Conservation (phyloP, 352 stramenopile genomes). For the Pythium rhizo-oryzae region DNA sequence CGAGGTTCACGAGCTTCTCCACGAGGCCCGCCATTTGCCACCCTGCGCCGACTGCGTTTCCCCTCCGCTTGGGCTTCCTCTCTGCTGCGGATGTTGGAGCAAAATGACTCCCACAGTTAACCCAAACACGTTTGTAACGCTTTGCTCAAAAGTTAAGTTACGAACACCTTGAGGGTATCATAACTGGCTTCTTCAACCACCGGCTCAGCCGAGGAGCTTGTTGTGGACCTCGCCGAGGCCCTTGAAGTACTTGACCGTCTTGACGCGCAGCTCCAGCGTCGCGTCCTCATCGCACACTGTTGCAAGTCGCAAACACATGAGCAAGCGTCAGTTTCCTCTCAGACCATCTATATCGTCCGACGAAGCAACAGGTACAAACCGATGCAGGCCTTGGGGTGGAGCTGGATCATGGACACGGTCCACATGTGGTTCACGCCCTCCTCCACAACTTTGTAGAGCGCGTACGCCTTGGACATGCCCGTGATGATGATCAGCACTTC, state of each 20-base stretch:
- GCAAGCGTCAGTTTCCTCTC: background rate
- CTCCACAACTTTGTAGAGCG: slow-evolving; percentile 89
- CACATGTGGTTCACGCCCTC: slow-evolving; percentile 93
- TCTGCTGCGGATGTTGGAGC: background rate
- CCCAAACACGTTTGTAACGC: background rate
- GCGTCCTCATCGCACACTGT: slow-evolving; percentile 90
- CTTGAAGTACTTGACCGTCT: slow-evolving; percentile 93
- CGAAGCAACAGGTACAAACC: slow-evolving; percentile 30
- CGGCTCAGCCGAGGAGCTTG: slow-evolving; percentile 36
- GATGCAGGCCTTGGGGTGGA: slow-evolving; percentile 82
- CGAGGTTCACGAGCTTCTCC: slow-evolving; percentile 86
- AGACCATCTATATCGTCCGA: background rate
- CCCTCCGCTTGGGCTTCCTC: background rate
- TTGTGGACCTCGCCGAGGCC: slow-evolving; percentile 58
- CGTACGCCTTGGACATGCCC: slow-evolving; percentile 83
- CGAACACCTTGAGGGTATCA: slow-evolving; percentile 3
- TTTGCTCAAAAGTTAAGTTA: background rate
- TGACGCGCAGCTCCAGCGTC: slow-evolving; percentile 88
- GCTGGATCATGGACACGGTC: slow-evolving; percentile 88
- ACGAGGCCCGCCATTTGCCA: slow-evolving; percentile 74
- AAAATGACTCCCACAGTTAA: background rate
- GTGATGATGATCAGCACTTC: slow-evolving; percentile 91
- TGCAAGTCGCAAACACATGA: slow-evolving; percentile 1
- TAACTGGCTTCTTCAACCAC: slow-evolving; percentile 8
- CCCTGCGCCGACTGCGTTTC: background rate